These are phyloP conservation scores for Saccharomyces hybrid DNA, from an alignment of 1,139 yeast species.

Conservation along the genomic window DNA sequence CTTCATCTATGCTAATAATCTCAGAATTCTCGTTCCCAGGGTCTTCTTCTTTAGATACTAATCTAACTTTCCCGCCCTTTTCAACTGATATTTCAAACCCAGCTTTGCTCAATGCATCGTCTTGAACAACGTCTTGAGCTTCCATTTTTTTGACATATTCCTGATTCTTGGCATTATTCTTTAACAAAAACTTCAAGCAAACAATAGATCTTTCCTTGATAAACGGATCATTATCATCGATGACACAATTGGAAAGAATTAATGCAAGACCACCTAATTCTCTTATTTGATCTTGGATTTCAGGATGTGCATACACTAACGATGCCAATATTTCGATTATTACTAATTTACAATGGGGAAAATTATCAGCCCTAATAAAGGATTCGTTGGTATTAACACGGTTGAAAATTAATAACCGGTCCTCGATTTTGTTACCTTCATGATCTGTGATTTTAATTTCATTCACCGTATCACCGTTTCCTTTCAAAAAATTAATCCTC, in stretches of 20 bases:
- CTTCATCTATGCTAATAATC: neutral
- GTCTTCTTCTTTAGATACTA: slow-evolving; percentile 28
- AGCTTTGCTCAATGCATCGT: slow-evolving; percentile 44
- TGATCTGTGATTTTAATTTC: slow-evolving; percentile 29
- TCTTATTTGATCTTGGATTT: slow-evolving; percentile 62
- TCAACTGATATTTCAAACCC: slow-evolving; percentile 54
- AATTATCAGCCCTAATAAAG: slow-evolving; percentile 34
- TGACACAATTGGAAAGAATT: slow-evolving; percentile 70
- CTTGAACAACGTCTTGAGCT: slow-evolving; percentile 46
- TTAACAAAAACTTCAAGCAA: slow-evolving; percentile 62
- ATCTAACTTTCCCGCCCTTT: slow-evolving; percentile 43
- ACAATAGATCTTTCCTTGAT: slow-evolving; percentile 80
- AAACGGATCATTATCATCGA: slow-evolving; percentile 83
- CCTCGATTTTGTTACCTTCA: slow-evolving; percentile 24
- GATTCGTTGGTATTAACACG: slow-evolving; percentile 18
- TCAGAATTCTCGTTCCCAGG: neutral
- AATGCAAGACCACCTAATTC: slow-evolving; percentile 61
- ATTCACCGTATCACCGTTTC: slow-evolving; percentile 28
- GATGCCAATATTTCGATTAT: slow-evolving; percentile 55
- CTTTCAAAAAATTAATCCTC: slow-evolving; percentile 25
- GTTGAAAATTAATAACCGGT: slow-evolving; percentile 10
- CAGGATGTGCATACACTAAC: slow-evolving; percentile 44
- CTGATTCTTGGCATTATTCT: slow-evolving; percentile 62
- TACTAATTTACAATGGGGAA: slow-evolving; percentile 55
- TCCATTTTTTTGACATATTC: slow-evolving; percentile 59